Conservation (phyloP, 2,329 filamentous ascomycete species). For the Cladosporium sp. region DNA sequence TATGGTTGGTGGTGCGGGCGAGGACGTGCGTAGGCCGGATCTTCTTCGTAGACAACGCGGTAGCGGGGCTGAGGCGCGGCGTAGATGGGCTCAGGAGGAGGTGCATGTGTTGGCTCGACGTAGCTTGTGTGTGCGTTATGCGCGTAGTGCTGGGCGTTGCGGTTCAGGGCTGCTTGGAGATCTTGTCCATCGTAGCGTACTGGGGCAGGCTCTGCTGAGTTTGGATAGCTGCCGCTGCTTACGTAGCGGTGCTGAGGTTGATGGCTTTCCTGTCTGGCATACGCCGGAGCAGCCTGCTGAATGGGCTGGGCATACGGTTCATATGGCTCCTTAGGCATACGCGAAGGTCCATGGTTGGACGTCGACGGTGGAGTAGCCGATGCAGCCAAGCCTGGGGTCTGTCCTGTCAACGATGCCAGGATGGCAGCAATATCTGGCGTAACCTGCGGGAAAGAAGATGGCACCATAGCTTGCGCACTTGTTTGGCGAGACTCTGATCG, state of each 20-base stretch:
- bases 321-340: conserved; percentile 14
- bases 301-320: conserved; percentile 6
- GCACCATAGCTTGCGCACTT: not conserved
- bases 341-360: conserved; percentile 14
- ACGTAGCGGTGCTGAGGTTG: conserved; percentile 18
- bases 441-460: not conserved
- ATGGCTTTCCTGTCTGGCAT: conserved; percentile 11
- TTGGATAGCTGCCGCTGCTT: conserved; percentile 2
- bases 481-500: conserved; percentile 13
- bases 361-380: conserved; percentile 16
- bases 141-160: conserved; percentile 5
- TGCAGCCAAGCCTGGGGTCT: not conserved
- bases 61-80: conserved; percentile 18
- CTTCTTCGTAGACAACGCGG: conserved; percentile 23
- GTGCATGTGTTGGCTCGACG: conserved; percentile 21
- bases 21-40: conserved; percentile 17
- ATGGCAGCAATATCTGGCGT: conserved; percentile 29
- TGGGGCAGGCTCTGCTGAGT: conserved; percentile 10
- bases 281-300: not conserved
- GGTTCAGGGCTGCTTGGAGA: conserved; percentile 14
- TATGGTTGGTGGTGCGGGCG: conserved; percentile 16
- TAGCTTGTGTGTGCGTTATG: conserved; percentile 13
- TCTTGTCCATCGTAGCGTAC: conserved; percentile 13
- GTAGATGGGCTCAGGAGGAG: conserved; percentile 16
- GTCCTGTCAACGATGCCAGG: conserved; percentile 16